Base-by-base conservation (phyloP, 2,329 filamentous ascomycete species). In the Daldinia sp. region DNA sequence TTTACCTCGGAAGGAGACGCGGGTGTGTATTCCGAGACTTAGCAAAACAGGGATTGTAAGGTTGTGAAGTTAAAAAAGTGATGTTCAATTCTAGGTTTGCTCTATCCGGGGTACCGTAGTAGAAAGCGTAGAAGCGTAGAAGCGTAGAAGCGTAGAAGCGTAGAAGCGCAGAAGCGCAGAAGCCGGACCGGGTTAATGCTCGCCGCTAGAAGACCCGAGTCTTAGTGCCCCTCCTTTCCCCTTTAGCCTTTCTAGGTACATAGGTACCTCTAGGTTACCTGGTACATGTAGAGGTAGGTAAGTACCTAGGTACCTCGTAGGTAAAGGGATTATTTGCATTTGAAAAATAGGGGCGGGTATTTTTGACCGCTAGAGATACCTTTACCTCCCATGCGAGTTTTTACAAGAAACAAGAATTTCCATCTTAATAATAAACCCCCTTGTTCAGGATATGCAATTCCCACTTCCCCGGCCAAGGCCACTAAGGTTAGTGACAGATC, bases 401-500 rank as follows among this genome's bases (percentile, higher is more conserved):
- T n/a, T 18, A n/a, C 46, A 50, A 50, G 46, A 23, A 50, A 50
- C 46, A 30, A 30, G 46, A 30, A 30, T 50, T 50, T 50, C 28
- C 26, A 28, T 50, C 46, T 30, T 30, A 50, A 13, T 33, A 30
- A 20, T 9, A 4, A 12, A 18, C 46, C 51, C 46, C 51, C 30
- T 26, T 64, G 59, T 46, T 30, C 20, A 48, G 53, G 58, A 10
- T n/a, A 65, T 69, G 66, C 53, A 62, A 48, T 54, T 48, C 48
- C 37, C 28, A 55, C 39, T 60, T 37, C 56, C 48, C 42, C 59
- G 64, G 50, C 60, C 42, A 55, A 44, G 59, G 51, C 33, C 33
- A 54, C 18, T 56, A 51, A 68, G 70, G 68, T 62, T 72, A 50
- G 68, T 70, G 70, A 69, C 70, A 72, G 70, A 72, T 72, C 68